Conservation (phyloP, 2,329 filamentous ascomycete species). For the Scedosporium aurantiacum region DNA sequence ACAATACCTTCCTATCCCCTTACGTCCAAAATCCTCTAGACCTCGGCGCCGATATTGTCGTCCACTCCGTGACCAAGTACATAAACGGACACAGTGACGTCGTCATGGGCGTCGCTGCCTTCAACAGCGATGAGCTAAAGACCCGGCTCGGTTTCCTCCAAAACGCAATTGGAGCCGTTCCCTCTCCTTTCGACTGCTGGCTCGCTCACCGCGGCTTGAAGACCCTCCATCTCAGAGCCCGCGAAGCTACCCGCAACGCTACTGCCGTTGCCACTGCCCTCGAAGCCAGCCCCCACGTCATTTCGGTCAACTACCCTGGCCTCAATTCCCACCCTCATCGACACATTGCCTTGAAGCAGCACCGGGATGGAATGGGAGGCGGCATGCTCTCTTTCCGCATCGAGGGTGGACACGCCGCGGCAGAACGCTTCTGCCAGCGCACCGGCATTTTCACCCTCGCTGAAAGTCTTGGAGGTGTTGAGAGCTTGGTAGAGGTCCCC, state of each 20-base stretch:
- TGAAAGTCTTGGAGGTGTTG: conserved; percentile 84
- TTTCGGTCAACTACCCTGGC: conserved; percentile 92
- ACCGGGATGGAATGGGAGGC: conserved; percentile 86
- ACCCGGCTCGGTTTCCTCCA: conserved; percentile 79
- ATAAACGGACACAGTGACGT: conserved; percentile 97
- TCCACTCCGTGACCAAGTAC: conserved; percentile 97
- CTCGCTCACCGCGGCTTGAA: conserved; percentile 94
- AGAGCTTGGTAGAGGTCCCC: conserved; percentile 84
- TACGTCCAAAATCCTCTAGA: conserved; percentile 95
- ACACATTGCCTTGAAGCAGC: conserved; percentile 76
- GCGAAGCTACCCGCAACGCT: conserved; percentile 76
- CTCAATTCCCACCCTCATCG: conserved; percentile 79
- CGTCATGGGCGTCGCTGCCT: conserved; percentile 92
- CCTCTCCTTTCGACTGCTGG: conserved; percentile 94
- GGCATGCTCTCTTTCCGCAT: conserved; percentile 98
- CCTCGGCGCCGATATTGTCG: conserved; percentile 90
- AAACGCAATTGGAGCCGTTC: conserved; percentile 93
- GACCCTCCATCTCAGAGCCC: conserved; percentile 85
- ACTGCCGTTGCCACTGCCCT: conserved; percentile 65
- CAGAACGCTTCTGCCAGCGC: conserved; percentile 81
- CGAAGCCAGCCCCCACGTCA: conserved; percentile 68
- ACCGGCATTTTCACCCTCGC: conserved; percentile 89
- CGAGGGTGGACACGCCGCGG: conserved; percentile 71
- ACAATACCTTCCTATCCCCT: conserved; percentile 95
- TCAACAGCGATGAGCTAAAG: conserved; percentile 75